These are phyloP conservation scores for Xylaria intraflava DNA, from an alignment of 495 filamentous ascomycete species.

Conservation along the genomic window DNA sequence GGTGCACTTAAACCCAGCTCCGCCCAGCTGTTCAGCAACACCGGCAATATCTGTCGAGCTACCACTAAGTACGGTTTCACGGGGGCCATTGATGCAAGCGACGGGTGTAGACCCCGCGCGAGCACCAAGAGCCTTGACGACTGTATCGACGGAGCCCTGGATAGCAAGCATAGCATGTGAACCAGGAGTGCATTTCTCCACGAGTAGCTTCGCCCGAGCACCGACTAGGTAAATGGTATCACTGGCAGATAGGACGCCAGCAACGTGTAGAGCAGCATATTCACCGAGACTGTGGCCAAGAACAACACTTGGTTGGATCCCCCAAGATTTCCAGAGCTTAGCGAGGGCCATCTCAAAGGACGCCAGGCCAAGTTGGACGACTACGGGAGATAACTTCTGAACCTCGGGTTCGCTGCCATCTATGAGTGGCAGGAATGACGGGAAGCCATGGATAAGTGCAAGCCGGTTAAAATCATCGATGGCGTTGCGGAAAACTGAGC, in stretches of 20 bases:
- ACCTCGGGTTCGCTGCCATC: slow-evolving; percentile 53
- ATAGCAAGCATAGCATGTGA: slow-evolving; percentile 66
- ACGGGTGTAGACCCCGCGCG: slow-evolving; percentile 32
- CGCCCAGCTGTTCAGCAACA: slow-evolving; percentile 51
- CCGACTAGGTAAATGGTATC: slow-evolving; percentile 81
- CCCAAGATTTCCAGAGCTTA: slow-evolving; percentile 73
- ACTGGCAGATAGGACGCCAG: slow-evolving; percentile 69
- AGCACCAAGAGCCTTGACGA: slow-evolving; percentile 36
- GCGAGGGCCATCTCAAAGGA: slow-evolving; percentile 83
- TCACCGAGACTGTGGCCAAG: slow-evolving; percentile 84
- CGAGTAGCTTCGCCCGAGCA: slow-evolving; percentile 66
- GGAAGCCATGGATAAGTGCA: slow-evolving; percentile 61
- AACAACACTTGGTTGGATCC: slow-evolving; percentile 66
- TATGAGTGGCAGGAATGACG: slow-evolving; percentile 61
- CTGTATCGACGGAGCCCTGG: slow-evolving; percentile 35
- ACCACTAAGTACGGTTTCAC: slow-evolving; percentile 59
- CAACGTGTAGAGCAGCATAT: slow-evolving; percentile 76
- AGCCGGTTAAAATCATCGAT: slow-evolving; percentile 67
- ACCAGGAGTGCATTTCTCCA: slow-evolving; percentile 60
- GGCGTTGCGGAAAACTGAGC: slow-evolving; percentile 59
- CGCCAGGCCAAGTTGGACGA: slow-evolving; percentile 69
- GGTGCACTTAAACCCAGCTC: slow-evolving; percentile 57
- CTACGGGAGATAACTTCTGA: slow-evolving; percentile 59
- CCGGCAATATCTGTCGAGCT: slow-evolving; percentile 43
- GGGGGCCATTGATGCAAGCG: slow-evolving; percentile 57